Conservation (phyloP, 495 filamentous ascomycete species). For the Xylaria longipes region DNA sequence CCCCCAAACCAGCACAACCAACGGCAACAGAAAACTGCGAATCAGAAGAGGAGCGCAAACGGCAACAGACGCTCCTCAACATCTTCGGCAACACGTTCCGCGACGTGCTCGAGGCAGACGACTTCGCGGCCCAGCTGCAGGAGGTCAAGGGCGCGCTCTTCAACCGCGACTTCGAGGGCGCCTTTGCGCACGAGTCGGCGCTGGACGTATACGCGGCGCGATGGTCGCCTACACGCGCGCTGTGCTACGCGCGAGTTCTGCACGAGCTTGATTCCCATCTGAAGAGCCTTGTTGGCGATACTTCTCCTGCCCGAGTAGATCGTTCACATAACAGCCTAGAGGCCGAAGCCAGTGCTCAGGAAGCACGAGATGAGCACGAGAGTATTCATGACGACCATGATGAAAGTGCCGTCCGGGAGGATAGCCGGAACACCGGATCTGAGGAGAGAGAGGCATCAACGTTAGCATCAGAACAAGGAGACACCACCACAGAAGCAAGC, state of each 20-base stretch:
- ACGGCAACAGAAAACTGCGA: neutral
- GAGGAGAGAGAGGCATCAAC: neutral
- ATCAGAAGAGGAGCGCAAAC: constrained; percentile 34
- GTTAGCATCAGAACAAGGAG: neutral
- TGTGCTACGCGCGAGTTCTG: constrained; percentile 78
- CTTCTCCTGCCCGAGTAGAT: neutral
- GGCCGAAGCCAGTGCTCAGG: neutral
- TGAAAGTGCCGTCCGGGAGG: neutral
- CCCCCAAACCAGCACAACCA: neutral
- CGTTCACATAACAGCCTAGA: neutral
- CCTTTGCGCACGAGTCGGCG: constrained; percentile 73
- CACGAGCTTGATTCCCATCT: constrained; percentile 53
- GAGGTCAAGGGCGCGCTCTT: constrained; percentile 83
- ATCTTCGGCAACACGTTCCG: constrained; percentile 72
- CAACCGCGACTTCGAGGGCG: constrained; percentile 78
- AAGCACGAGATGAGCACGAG: neutral
- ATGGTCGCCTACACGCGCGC: constrained; percentile 82
- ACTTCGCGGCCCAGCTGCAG: constrained; percentile 64
- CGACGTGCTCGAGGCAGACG: constrained; percentile 44
- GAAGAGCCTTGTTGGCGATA: constrained; percentile 22
- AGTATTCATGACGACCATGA: neutral
- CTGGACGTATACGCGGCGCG: constrained; percentile 82
- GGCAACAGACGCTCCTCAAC: constrained; percentile 79
- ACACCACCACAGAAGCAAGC: neutral
- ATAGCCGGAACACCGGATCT: neutral